Conservation (phyloP, 805 yeast genomes). For the Candida michaelii region DNA sequence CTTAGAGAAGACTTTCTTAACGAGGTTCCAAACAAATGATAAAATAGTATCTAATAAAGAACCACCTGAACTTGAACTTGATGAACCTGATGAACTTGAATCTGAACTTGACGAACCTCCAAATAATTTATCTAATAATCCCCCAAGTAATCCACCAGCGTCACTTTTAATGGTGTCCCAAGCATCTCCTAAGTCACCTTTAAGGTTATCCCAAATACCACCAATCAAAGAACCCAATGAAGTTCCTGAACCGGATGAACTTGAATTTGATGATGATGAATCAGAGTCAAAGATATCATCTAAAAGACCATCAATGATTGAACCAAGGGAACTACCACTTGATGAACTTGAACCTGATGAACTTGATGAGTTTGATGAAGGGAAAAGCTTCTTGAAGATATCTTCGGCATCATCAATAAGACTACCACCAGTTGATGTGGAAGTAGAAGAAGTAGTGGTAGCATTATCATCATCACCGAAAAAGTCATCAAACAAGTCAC, state of each 20-base stretch:
- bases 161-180: slow-evolving; percentile 1
- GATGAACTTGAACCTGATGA: slow-evolving; percentile 7
- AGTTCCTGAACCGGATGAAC: slow-evolving; percentile 11
- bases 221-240: slow-evolving; percentile 10
- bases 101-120: slow-evolving; percentile 9
- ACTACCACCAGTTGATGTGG: neutral
- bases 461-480: slow-evolving; percentile 12
- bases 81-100: slow-evolving; percentile 8
- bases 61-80: slow-evolving; percentile 8
- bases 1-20: slow-evolving; percentile 8
- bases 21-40: neutral
- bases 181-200: slow-evolving; percentile 2
- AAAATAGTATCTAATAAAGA: slow-evolving; percentile 5
- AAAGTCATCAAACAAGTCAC: slow-evolving; percentile 11
- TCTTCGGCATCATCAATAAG: too few relatives aligned
- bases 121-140: slow-evolving; percentile 14
- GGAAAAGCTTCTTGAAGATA: too few relatives aligned
- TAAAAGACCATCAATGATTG: slow-evolving; percentile 14
- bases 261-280: slow-evolving; percentile 9
- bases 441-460: neutral
- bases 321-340: slow-evolving; percentile 16
- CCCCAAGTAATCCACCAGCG: slow-evolving; percentile 10
- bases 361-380: slow-evolving; percentile 4
- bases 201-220: slow-evolving; percentile 5
- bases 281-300: slow-evolving; percentile 16